Percentiles rank a stretch among this genome's conserved stretches.
Evolutionary conservation across 2,329 filamentous ascomycete genomes (phyloP).

Genomic region (Scytalidium lignicola): DNA sequence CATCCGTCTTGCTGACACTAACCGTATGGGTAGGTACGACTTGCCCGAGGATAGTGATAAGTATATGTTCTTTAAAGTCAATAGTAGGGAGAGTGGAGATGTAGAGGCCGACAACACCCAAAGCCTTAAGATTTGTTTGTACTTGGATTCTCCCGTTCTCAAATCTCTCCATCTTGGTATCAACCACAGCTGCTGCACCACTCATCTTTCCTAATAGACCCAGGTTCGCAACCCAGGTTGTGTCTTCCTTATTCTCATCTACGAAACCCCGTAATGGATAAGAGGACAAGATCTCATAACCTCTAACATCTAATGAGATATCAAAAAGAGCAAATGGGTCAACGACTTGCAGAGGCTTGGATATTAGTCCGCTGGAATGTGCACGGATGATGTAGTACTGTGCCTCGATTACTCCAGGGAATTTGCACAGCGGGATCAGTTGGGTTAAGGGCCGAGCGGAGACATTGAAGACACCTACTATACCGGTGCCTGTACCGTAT

Average conservation of each 20-base stretch:
- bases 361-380: slow-evolving; percentile 62
- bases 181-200: slow-evolving; percentile 70
- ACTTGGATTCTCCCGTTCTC: slow-evolving; percentile 59
- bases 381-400: slow-evolving; percentile 67
- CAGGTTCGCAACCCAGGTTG: slow-evolving; percentile 59
- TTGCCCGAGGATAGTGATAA: slow-evolving; percentile 68
- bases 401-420: slow-evolving; percentile 61
- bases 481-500: slow-evolving; percentile 62
- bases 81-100: slow-evolving; percentile 62
- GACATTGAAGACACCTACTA: slow-evolving; percentile 84
- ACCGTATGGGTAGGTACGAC: slow-evolving; percentile 66
- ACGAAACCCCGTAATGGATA: slow-evolving; percentile 60
- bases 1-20: slow-evolving; percentile 44
- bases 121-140: slow-evolving; percentile 68
- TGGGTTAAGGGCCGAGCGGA: slow-evolving; percentile 58
- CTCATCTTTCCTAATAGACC: slow-evolving; percentile 88
- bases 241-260: slow-evolving; percentile 28
- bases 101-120: slow-evolving; percentile 73
- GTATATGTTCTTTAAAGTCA: slow-evolving; percentile 59
- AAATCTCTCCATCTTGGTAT: slow-evolving; percentile 52
- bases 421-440: slow-evolving; percentile 63
- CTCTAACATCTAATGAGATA: slow-evolving; percentile 56
- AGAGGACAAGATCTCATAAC: slow-evolving; percentile 78
- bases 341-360: slow-evolving; percentile 41
- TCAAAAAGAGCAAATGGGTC: slow-evolving; percentile 49